phyloP scores from a whole-genome alignment of 352 stramenopile species.

The Globisporangium uncinulatum region DNA sequence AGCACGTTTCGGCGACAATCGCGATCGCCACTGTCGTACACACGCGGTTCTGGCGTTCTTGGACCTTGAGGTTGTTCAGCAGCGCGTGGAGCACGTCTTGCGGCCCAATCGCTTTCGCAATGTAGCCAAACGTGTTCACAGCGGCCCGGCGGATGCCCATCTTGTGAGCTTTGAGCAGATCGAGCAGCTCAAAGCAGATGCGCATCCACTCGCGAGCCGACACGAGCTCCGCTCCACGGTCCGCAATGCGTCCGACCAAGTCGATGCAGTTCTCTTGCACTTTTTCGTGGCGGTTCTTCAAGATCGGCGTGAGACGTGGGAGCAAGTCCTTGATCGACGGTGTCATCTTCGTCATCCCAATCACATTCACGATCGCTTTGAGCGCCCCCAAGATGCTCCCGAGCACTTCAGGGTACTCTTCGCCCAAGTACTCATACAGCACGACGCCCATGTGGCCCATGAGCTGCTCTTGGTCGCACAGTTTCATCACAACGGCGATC shows the following conservation, averaged over 20 bases:
- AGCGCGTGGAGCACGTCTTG: conserved; percentile 99
- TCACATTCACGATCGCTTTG: conserved; percentile 99
- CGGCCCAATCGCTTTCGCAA: conserved; percentile 98
- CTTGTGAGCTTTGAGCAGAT: conserved; percentile 99
- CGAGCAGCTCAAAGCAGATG: conserved; percentile 99
- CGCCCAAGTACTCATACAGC: conserved; percentile 99
- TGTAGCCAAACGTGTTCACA: conserved; percentile 99
- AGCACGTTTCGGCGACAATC: conserved; percentile 99
- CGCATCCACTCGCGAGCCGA: conserved; percentile 99
- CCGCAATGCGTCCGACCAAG: conserved; percentile 97
- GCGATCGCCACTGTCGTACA: conserved; percentile 99
- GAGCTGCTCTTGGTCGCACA: conserved; percentile 97
- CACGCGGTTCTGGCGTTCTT: conserved; percentile 98
- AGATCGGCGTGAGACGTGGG: conserved; percentile 97
- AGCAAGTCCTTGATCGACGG: conserved; percentile 98
- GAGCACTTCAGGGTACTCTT: conserved; percentile 99
- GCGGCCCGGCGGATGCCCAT: conserved; percentile 97
- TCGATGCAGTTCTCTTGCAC: conserved; percentile 99
- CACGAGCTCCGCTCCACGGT: conserved; percentile 97
- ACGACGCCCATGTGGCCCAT: conserved; percentile 99
- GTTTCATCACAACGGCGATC: conserved; percentile 99
- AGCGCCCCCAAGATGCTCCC: conserved; percentile 97
- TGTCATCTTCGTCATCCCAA: conserved; percentile 99
- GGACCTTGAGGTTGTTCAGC: conserved; percentile 99
- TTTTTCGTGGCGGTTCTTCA: conserved; percentile 99